Percentiles rank a stretch among this genome's conserved stretches.
Evolutionary conservation across 2,329 filamentous ascomycete genomes (phyloP).

Genomic region (Fusarium floridanum): DNA sequence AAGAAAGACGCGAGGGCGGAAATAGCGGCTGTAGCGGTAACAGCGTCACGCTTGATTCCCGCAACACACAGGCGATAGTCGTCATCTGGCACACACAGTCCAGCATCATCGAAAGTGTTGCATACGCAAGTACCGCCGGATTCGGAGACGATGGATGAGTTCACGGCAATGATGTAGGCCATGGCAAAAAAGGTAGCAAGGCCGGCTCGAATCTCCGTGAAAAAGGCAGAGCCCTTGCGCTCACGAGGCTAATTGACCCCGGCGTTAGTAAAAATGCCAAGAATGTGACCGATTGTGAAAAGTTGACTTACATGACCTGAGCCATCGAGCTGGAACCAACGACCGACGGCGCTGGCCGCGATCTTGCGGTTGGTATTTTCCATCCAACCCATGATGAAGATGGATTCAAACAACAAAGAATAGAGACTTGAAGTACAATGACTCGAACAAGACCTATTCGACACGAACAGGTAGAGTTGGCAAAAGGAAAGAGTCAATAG

Average conservation of each 20-base stretch:
- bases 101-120: slow-evolving; percentile 61
- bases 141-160: slow-evolving; percentile 69
- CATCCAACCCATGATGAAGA: slow-evolving; percentile 60
- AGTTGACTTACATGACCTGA: slow-evolving; percentile 78
- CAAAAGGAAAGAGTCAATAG: slow-evolving; percentile 13
- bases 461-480: not conserved
- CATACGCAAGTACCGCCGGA: slow-evolving; percentile 84
- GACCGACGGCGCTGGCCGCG: slow-evolving; percentile 74
- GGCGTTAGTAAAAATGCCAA: not conserved
- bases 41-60: slow-evolving; percentile 79
- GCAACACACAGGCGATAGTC: slow-evolving; percentile 74
- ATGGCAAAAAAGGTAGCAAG: slow-evolving; percentile 82
- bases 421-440: slow-evolving; percentile 12
- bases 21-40: slow-evolving; percentile 88
- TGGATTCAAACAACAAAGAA: slow-evolving; percentile 7
- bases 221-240: slow-evolving; percentile 81
- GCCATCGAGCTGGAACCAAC: slow-evolving; percentile 84
- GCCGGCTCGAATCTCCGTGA: slow-evolving; percentile 87
- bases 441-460: slow-evolving; percentile 15
- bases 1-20: slow-evolving; percentile 82
- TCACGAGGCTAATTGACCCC: slow-evolving; percentile 67
- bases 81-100: slow-evolving; percentile 62
- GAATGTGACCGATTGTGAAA: not conserved
- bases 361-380: slow-evolving; percentile 67
- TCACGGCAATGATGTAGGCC: slow-evolving; percentile 67